Base-by-base conservation (phyloP, 1,284 basidiomycete genomes). In the Ceratobasidium sp. region DNA sequence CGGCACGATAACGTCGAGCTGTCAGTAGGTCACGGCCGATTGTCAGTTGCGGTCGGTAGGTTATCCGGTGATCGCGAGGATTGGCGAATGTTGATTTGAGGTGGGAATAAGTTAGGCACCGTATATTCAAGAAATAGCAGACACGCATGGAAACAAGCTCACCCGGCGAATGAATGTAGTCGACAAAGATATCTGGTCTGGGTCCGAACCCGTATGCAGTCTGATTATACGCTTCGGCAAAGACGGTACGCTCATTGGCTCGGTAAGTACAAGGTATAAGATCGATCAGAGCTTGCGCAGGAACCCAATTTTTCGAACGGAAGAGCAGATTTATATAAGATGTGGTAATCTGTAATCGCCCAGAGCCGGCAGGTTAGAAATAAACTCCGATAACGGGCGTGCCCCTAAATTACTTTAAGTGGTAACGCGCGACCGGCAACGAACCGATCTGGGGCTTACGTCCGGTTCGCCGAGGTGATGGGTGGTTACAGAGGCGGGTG, bases 181-280 rank as follows among this genome's bases (percentile, higher is more conserved):
- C 25, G 62, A 35, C 13, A 53, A 40, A 1, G 49, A 27, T n/a
- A 22, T 25, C 25, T 65, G 20, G 20, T 42, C 31, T 43, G 34
- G 27, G 35, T 43, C 29, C 32, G 22, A 25, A 38, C 49, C 45
- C 54, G 50, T 65, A 29, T 43, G 34, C 17, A 54, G 49, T 65
- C 54, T 65, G 62, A 65, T 52, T 3, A 50, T 10, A 20, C 20
- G 47, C n/a, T 65, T 65, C 50, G 62, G 50, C 38, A 65, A 29
- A 40, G 34, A 35, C 4, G 50, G 29, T 27, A 32, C 20, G 35
- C 27, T 65, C 62, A 65, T 65, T 50, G 50, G 49, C n/a, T 22
- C 27, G 34, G 32, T 34, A 17, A 3, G 31, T 34, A 13, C 31
- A 17, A n/a, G 17, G 42, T 20, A 4, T 15, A 20, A 17, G 49